phyloP scores from a whole-genome alignment of 1,284 basidiomycete species.

The Ustilago cynodontis region DNA sequence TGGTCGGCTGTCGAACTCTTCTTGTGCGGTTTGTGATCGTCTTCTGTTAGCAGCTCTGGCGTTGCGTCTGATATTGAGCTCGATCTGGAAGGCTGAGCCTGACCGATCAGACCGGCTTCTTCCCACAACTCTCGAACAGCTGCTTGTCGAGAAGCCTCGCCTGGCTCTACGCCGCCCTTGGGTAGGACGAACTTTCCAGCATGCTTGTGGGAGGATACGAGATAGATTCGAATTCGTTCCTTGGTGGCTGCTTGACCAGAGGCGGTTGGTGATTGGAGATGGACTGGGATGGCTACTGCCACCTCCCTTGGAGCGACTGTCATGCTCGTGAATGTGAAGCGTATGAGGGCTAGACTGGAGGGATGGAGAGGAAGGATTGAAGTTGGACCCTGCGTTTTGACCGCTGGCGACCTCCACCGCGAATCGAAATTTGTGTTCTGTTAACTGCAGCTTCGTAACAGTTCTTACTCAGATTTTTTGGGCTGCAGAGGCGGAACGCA shows the following conservation, averaged over 20 bases:
- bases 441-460: neutral
- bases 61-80: constrained; percentile 8
- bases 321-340: neutral
- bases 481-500: neutral
- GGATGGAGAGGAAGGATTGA: neutral
- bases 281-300: constrained; percentile 56
- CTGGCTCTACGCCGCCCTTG: constrained; percentile 65
- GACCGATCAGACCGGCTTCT: constrained; percentile 48
- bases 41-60: constrained; percentile 7
- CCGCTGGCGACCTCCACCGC: neutral
- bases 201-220: constrained; percentile 66
- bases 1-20: constrained; percentile 32
- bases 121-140: constrained; percentile 65
- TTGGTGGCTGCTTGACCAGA: neutral
- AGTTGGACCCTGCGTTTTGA: constrained; percentile 13
- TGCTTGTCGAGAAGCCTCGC: constrained; percentile 53
- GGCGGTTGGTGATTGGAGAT: neutral
- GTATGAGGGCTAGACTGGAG: neutral
- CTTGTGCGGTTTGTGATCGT: constrained; percentile 64
- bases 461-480: neutral
- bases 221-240: constrained; percentile 34
- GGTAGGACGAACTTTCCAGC: constrained; percentile 56
- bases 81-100: neutral
- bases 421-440: neutral
- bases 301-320: constrained; percentile 40